Base-by-base conservation (phyloP, 2,329 filamentous ascomycete genomes). In the Aureobasidium sp. region DNA sequence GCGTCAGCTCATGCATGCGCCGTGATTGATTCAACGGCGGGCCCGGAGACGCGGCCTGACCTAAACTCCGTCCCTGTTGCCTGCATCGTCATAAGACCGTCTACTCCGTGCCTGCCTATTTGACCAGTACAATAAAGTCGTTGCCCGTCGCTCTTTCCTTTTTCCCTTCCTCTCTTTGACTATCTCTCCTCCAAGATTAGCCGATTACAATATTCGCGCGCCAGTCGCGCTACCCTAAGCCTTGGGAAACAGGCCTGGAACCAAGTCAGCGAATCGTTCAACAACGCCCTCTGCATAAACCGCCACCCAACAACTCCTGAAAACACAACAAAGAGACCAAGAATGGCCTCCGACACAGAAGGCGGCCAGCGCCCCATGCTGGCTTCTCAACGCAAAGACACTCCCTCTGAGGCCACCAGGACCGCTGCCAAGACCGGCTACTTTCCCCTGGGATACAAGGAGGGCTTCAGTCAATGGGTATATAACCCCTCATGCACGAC, bases 371-470 rank as follows among this genome's bases (percentile, higher is more conserved):
- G 68, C 59, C 64, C 70, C n/a, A 70, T 72, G 69, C 68, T 74
- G 21, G 72, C 72, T 9, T 66, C 71, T 5, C 69, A 73, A 37
- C 70, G 72, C 49, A 68, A 70, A 34, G 66, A 59, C 49, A 53
- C 62, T 59, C 54, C 49, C 48, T 53, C 59, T 50, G 45, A 62
- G 54, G 53, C 61, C 51, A 61, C 61, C 60, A 55, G 55, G 14
- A 60, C 59, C 6, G 44, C 34, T n/a, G 54, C 41, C 11, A 67
- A 67, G 51, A 57, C 61, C 13, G 67, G 64, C 51, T 75, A 71
- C 59, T 97, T 99, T 67, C 92, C 94, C 2, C 77, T 97, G 27
- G 87, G 91, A 54, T 96, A 96, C 77, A 94, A 92, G 70, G 91
- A 96, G 62, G 93, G 90, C 16, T 90, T 91, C 65, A 87, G 83